phyloP scores from a whole-genome alignment of 78 protist genomes.

The Chrysochromulina tobinii region DNA sequence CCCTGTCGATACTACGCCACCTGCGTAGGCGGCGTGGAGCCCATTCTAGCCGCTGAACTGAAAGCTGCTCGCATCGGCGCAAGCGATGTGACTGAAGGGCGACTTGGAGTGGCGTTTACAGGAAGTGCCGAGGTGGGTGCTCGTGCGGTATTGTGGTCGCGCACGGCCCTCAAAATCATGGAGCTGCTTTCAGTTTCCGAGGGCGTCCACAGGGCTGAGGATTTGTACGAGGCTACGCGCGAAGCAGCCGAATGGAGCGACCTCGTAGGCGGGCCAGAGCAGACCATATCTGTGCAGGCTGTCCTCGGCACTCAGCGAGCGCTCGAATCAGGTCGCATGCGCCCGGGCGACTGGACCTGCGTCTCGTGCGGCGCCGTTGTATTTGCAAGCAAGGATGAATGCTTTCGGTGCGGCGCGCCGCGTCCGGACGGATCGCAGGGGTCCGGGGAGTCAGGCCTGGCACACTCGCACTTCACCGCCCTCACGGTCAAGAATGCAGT shows the following conservation, averaged over 20 bases:
- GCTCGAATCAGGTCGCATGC: background rate
- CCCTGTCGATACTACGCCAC: background rate
- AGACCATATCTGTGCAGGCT: background rate
- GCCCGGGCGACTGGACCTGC: conserved; percentile 25
- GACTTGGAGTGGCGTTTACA: background rate
- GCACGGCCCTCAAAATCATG: background rate
- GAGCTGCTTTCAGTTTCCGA: background rate
- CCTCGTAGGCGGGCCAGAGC: background rate
- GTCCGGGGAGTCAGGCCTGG: background rate
- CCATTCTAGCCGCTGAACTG: background rate
- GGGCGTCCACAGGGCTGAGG: background rate
- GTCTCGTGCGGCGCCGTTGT: background rate
- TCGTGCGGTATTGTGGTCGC: background rate
- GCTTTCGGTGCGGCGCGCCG: conserved; percentile 3
- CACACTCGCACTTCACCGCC: conserved; percentile 17
- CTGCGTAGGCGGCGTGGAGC: background rate
- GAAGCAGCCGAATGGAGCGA: background rate
- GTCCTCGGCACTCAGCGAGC: background rate
- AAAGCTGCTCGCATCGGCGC: background rate
- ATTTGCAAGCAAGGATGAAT: background rate
- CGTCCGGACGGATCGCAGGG: background rate
- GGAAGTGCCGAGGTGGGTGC: background rate
- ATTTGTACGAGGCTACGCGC: background rate
- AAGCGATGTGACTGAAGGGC: background rate
- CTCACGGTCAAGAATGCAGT: conserved; percentile 14